Base-by-base conservation (phyloP, 345 rosid genomes). In the Dimocarpus longan region DNA sequence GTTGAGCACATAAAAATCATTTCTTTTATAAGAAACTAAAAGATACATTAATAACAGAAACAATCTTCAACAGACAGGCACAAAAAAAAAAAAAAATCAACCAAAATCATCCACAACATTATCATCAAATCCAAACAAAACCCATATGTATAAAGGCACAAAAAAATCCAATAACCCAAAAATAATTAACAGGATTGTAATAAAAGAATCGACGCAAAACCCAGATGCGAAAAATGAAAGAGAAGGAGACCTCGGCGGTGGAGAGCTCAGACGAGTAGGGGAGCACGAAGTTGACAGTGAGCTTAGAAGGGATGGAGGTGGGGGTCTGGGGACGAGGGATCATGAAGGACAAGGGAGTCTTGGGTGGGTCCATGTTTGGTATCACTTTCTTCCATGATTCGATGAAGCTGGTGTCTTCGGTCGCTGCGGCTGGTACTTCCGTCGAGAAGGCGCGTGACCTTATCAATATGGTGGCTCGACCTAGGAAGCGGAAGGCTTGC, bases 251-350 rank as follows among this genome's bases (percentile, higher is more conserved):
- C 95, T 91, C 90, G 83, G 86, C 87, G 6, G 66, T 75, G 74
- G 85, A 56, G 76, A 91, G 91, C 88, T 86, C 90, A 75, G 90
- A 81, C 70, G 86, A 71, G 77, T 84, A 88, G 68, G 91, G 98
- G 69, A 95, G 98, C 63, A 95, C 97, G 66, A 93, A 93, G 82
- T 95, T 93, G 82, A 91, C 93, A 42, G 97, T 90, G 85, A 93
- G 87, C 86, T 93, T 95, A 62, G 96, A 70, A 9, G 98, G 98
- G 42, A 95, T 77, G 6, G 96, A 28, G 39, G 96, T 76, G 8
- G 91, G 89, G 28, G 83, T 88, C 1, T 91, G 79, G 8, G 95
- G 93, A 63, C 93, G 91, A 67, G 97, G 85, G 46, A 71, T 24
- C 97, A 94, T 90, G 87, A 78, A 94, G 8, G 95, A 24, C 18